These are phyloP conservation scores for Mycena haematopus DNA, from an alignment of 768 basidiomycete species.

Conservation along the genomic window DNA sequence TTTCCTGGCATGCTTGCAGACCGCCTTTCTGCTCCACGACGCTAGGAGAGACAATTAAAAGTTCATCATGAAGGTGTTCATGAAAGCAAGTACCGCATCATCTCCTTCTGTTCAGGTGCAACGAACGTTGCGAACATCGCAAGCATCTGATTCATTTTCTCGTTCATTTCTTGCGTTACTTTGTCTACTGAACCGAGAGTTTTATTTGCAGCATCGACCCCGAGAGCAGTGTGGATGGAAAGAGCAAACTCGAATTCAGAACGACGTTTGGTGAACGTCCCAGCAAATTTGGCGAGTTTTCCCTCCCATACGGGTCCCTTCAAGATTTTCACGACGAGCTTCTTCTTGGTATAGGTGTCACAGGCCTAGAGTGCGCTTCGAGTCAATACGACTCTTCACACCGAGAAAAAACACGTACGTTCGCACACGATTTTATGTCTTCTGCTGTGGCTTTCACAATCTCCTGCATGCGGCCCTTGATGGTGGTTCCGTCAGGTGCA, in stretches of 20 bases:
- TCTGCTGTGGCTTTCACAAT: constrained; percentile 36
- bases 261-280: constrained; percentile 34
- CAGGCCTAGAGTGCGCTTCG: constrained; percentile 23
- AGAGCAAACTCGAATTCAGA: constrained; percentile 39
- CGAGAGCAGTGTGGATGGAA: constrained; percentile 36
- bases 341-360: constrained; percentile 42
- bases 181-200: constrained; percentile 24
- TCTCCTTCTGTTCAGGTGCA: constrained; percentile 34
- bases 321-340: constrained; percentile 42
- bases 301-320: constrained; percentile 39
- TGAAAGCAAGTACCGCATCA: constrained; percentile 24
- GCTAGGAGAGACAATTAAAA: background rate
- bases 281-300: constrained; percentile 32
- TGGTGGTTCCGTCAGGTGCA: constrained; percentile 39
- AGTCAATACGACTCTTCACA: background rate
- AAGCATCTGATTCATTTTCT: constrained; percentile 34
- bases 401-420: constrained; percentile 13
- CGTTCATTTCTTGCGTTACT: constrained; percentile 23
- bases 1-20: constrained; percentile 32
- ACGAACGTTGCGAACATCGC: constrained; percentile 34
- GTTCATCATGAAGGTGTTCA: background rate
- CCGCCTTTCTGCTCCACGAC: constrained; percentile 37
- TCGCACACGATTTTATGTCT: constrained; percentile 44
- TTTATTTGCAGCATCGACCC: constrained; percentile 26
- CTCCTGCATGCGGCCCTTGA: constrained; percentile 41